Evolutionary conservation across 257 asterid genomes (phyloP).

Genomic region (Nicotiana attenuata): DNA sequence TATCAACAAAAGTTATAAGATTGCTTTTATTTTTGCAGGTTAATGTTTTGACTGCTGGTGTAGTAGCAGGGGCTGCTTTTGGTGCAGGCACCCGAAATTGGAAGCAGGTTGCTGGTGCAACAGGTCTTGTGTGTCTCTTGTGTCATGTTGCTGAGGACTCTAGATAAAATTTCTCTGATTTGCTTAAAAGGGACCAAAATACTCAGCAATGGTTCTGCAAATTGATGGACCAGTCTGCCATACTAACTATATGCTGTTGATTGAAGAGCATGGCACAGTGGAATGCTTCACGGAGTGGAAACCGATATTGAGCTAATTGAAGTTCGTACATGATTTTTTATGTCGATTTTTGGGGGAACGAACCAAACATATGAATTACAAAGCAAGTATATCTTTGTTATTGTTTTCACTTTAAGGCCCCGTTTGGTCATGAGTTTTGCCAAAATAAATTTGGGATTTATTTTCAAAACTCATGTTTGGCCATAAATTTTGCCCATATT

Average conservation of each 20-base stretch:
- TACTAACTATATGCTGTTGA: not conserved
- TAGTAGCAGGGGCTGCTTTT: conserved; percentile 69
- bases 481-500: too few species aligned
- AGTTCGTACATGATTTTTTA: not conserved
- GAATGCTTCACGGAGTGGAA: not conserved
- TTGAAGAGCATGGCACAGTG: not conserved
- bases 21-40: conserved; percentile 9
- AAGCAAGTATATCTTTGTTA: not conserved
- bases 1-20: not conserved
- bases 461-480: too few species aligned
- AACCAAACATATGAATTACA: not conserved
- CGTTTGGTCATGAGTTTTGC: too few species aligned
- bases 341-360: not conserved
- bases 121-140: conserved; percentile 58
- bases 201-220: not conserved
- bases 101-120: conserved; percentile 76
- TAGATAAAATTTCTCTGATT: conserved; percentile 21
- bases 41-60: conserved; percentile 70
- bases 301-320: not conserved
- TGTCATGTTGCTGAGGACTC: conserved; percentile 42
- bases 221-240: not conserved
- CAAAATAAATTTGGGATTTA: too few species aligned
- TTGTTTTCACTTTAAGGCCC: not conserved
- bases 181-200: not conserved
- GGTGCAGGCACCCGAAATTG: conserved; percentile 76